These are phyloP conservation scores for Rhipidocladum racemiflorum DNA, from an alignment of 176 grass and related monocot genomes.

Conservation along the genomic window DNA sequence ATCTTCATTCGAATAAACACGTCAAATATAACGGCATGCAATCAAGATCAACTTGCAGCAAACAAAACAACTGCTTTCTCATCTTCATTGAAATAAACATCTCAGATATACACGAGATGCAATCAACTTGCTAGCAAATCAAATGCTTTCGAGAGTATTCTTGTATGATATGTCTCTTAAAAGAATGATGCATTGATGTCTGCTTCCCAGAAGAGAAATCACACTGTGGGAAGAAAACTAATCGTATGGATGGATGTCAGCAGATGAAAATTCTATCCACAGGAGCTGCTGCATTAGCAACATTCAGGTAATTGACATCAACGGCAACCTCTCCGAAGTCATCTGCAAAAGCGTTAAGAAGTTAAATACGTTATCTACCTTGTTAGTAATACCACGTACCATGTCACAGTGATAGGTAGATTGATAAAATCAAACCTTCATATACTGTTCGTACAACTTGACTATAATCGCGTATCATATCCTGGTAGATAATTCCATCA, in stretches of 20 bases:
- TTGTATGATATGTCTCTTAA: background rate
- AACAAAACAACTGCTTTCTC: background rate
- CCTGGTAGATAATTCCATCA: constrained; percentile 76
- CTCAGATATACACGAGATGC: background rate
- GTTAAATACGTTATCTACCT: background rate
- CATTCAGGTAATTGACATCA: constrained; percentile 86
- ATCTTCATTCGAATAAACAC: background rate
- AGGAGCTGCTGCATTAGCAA: constrained; percentile 32
- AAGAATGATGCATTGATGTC: background rate
- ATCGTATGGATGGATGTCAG: constrained; percentile 17
- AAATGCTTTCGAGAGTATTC: background rate
- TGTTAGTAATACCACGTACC: background rate
- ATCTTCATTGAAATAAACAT: background rate
- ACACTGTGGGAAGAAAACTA: background rate
- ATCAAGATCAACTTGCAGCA: background rate
- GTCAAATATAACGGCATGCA: background rate
- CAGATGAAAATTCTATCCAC: constrained; percentile 65
- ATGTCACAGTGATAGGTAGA: background rate
- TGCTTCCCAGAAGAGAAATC: background rate
- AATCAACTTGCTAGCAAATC: background rate
- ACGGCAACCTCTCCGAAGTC: constrained; percentile 52
- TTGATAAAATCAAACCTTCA: constrained; percentile 51
- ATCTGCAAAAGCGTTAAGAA: constrained; percentile 33
- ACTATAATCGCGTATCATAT: constrained; percentile 75
- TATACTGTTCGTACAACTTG: constrained; percentile 73